Evolutionary conservation across 2,329 filamentous ascomycete genomes (phyloP), one percentile per base, ranked within the genome.

Genomic region (Chaetothyriales sp.): DNA sequence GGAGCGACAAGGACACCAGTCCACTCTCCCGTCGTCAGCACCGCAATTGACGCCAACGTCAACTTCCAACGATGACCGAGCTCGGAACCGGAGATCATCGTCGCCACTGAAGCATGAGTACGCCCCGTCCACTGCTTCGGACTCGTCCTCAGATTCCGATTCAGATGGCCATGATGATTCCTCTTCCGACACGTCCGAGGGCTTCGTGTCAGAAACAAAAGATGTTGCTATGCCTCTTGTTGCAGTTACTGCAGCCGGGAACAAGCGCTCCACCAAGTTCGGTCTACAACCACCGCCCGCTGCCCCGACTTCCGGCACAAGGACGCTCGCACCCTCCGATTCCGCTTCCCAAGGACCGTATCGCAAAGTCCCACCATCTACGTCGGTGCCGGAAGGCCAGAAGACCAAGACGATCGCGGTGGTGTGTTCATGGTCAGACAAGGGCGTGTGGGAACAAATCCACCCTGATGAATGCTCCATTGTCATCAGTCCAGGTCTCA

Each of bases 101-200:
- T 98, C 92, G 1, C 92, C 92, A 0, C 73, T 98, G 48, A 98
- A 98, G 70, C 90, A 97, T 64, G 90, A 98, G 69, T 98, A 95
- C 62, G 83, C 89, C 56, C 90, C 90, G 13, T 97, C 92, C 15
- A 81, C 80, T 5, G 80, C 78, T 46, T 82, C 81, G 0, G 77
- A 79, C 44, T 80, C 80, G 5, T 76, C 75, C 7, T 76, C 73
- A 1, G 74, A 79, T 51, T 81, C 76, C 46, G 70, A 76, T 40
- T 71, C 70, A n/a, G 73, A 75, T 29, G 74, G 72, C 25, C 71
- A 72, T 46, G 65, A 62, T 58, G 64, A 65, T 43, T 69, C 67
- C 69, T 67, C 75, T 18, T 77, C 76, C 8, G 70, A 73, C 20
- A 68, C 66, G 5, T 78, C 77, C 8, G 76, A 78, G 47, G 77